These are phyloP conservation scores for Xylariaceae sp. DNA, from an alignment of 2,329 filamentous ascomycete genomes.

Conservation along the genomic window DNA sequence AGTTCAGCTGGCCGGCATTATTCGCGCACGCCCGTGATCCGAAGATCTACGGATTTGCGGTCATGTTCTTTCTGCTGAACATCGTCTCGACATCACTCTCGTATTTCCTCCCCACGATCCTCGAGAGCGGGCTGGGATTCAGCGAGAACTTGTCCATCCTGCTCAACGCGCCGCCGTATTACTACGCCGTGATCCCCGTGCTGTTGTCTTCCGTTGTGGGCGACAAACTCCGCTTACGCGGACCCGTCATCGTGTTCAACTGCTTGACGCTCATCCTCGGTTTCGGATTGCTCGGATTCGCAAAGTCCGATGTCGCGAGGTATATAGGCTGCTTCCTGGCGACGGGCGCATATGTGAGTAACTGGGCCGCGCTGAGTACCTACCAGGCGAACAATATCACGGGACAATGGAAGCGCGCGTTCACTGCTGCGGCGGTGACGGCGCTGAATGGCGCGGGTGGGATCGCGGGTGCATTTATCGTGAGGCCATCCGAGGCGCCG, in stretches of 20 bases:
- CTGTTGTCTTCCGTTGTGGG: conserved; percentile 59
- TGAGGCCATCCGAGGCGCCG: conserved; percentile 57
- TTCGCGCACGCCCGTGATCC: conserved; percentile 53
- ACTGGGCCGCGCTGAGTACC: conserved; percentile 64
- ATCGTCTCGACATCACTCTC: conserved; percentile 61
- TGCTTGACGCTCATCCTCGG: conserved; percentile 57
- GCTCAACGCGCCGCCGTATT: conserved; percentile 64
- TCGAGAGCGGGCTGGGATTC: conserved; percentile 54
- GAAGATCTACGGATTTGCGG: conserved; percentile 62
- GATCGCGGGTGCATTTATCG: conserved; percentile 64
- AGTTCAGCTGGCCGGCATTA: conserved; percentile 53
- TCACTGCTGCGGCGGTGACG: conserved; percentile 56
- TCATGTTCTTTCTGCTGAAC: conserved; percentile 64
- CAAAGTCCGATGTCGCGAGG: conserved; percentile 54
- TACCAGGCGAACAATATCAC: conserved; percentile 61
- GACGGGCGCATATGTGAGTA: conserved; percentile 64
- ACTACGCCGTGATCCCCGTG: conserved; percentile 62
- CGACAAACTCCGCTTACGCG: conserved; percentile 57
- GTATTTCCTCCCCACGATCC: conserved; percentile 62
- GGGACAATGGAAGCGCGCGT: conserved; percentile 62
- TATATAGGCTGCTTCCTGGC: conserved; percentile 64
- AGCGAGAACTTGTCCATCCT: conserved; percentile 51
- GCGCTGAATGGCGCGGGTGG: conserved; percentile 61
- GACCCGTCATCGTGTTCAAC: conserved; percentile 63
- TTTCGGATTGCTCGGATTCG: conserved; percentile 63